Evolutionary conservation across 2,329 filamentous ascomycete species (phyloP).

Genomic region (Capronia epimyces): DNA sequence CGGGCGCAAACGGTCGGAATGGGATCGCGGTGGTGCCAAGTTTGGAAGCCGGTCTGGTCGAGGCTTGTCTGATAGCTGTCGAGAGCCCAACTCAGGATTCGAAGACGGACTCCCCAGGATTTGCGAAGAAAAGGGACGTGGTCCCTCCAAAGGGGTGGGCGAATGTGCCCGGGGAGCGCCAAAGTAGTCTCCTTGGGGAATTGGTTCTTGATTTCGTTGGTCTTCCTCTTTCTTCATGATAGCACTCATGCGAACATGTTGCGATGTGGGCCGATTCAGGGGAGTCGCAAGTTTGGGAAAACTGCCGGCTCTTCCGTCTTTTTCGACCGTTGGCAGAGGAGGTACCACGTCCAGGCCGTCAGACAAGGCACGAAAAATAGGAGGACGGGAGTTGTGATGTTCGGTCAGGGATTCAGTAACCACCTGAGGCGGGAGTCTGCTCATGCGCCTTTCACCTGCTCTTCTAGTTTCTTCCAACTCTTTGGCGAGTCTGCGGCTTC

Average conservation of each 20-base stretch:
- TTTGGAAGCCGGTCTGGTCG: slow-evolving; percentile 15
- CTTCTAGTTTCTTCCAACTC: slow-evolving; percentile 72
- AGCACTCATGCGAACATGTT: slow-evolving; percentile 69
- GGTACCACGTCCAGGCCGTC: slow-evolving; percentile 43
- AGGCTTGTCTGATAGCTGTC: slow-evolving; percentile 18
- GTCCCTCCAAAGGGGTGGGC: slow-evolving; percentile 22
- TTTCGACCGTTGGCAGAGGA: slow-evolving; percentile 42
- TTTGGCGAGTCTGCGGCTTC: slow-evolving; percentile 79
- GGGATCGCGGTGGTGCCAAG: slow-evolving; percentile 22
- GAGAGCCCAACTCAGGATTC: slow-evolving; percentile 4
- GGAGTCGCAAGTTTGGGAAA: slow-evolving; percentile 42
- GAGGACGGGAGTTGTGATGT: slow-evolving; percentile 55
- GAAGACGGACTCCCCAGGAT: slow-evolving; percentile 1
- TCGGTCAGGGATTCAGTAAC: slow-evolving; percentile 76
- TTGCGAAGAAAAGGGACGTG: slow-evolving; percentile 2
- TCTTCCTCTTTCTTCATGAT: slow-evolving; percentile 37
- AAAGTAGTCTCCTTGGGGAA: slow-evolving; percentile 28
- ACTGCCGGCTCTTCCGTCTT: slow-evolving; percentile 29
- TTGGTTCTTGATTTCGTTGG: not conserved
- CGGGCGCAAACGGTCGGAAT: slow-evolving; percentile 29
- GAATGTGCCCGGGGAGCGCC: slow-evolving; percentile 26
- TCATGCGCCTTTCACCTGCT: slow-evolving; percentile 70
- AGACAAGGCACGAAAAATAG: slow-evolving; percentile 73
- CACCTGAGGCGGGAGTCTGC: slow-evolving; percentile 75
- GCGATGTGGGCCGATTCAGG: slow-evolving; percentile 59